Conservation (phyloP, 2,329 filamentous ascomycete species). For the Colletotrichum aenigma region DNA sequence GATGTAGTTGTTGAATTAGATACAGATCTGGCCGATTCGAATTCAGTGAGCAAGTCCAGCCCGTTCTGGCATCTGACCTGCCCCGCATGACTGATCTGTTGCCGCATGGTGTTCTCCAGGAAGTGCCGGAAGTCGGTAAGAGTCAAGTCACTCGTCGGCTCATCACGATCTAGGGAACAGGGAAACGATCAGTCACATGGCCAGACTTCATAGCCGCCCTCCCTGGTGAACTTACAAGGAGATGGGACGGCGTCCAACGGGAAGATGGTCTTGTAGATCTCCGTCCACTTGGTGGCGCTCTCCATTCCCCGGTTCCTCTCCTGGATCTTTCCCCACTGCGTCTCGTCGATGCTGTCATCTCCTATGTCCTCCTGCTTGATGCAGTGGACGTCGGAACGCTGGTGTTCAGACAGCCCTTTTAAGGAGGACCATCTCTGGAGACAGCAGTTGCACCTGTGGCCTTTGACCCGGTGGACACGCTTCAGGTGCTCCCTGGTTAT, state of each 20-base stretch:
- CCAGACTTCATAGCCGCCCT: background rate
- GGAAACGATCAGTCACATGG: accelerated
- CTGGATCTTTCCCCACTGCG: background rate
- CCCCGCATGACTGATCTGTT: no score
- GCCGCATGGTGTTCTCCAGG: background rate
- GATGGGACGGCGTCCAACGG: background rate
- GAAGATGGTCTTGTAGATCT: background rate
- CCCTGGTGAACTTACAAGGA: background rate
- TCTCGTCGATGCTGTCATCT: background rate
- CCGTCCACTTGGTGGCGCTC: background rate
- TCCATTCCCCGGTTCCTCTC: background rate
- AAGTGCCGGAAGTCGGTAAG: background rate
- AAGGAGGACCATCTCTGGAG: background rate
- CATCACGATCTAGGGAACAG: background rate
- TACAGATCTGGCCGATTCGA: background rate
- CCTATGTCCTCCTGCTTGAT: background rate
- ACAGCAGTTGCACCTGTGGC: background rate
- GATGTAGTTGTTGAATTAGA: background rate
- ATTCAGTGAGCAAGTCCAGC: background rate
- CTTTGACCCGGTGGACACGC: background rate
- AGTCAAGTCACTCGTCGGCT: background rate
- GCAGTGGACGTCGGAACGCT: background rate
- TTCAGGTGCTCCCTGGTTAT: background rate
- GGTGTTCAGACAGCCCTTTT: background rate
- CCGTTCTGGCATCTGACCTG: background rate